Evolutionary conservation across 768 basidiomycete genomes (phyloP).

Genomic region (Collybiopsis luxurians): DNA sequence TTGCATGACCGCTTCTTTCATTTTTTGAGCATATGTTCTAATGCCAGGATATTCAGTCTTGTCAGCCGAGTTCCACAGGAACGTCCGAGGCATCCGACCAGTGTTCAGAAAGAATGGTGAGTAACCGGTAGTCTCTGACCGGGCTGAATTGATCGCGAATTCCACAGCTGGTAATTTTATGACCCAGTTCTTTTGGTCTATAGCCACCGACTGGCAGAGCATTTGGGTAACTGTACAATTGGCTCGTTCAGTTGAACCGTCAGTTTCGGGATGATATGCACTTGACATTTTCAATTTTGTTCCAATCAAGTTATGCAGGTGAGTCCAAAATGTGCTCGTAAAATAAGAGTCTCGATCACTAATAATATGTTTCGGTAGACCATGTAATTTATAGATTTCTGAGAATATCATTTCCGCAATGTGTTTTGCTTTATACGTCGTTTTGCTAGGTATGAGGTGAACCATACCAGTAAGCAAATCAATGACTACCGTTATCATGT

Average conservation of each 20-base stretch:
- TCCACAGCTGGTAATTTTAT: conserved; percentile 17
- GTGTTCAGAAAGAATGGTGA: no score
- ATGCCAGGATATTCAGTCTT: background rate
- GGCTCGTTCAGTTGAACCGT: conserved; percentile 9
- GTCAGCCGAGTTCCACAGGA: background rate
- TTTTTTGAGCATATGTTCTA: background rate
- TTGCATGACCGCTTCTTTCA: background rate
- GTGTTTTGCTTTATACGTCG: conserved; percentile 21
- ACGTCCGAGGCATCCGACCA: background rate
- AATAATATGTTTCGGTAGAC: conserved; percentile 19
- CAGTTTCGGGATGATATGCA: conserved; percentile 9
- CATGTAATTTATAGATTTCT: conserved; percentile 26
- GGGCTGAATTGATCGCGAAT: background rate
- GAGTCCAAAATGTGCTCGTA: conserved; percentile 22
- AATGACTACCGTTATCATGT: conserved; percentile 20
- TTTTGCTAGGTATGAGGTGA: conserved; percentile 19
- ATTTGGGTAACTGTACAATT: conserved; percentile 22
- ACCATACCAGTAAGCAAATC: conserved; percentile 21
- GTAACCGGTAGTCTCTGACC: conserved; percentile 18
- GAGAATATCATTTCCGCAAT: conserved; percentile 28
- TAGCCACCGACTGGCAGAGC: conserved; percentile 16
- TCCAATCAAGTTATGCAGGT: conserved; percentile 11
- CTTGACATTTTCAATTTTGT: conserved; percentile 12
- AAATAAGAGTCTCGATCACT: conserved; percentile 26
- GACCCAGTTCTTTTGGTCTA: conserved; percentile 23